phyloP scores from a whole-genome alignment of 768 basidiomycete genomes.

The Rhizopogon vulgaris region DNA sequence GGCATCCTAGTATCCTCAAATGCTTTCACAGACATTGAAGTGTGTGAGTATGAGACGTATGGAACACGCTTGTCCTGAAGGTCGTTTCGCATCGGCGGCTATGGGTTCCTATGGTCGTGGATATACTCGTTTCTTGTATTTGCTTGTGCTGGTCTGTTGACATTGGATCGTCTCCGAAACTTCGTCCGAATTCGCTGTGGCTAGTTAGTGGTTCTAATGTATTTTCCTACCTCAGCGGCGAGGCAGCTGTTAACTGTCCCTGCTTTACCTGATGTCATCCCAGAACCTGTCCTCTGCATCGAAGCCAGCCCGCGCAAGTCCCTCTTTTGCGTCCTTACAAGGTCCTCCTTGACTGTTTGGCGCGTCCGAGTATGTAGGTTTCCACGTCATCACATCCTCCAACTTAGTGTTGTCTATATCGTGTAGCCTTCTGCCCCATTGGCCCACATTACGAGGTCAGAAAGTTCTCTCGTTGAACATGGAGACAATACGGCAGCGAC shows the following conservation, averaged over 20 bases:
- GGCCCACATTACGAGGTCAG: slow-evolving; percentile 70
- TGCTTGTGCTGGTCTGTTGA: neutral
- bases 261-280: slow-evolving; percentile 54
- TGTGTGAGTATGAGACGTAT: slow-evolving; percentile 2
- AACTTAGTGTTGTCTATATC: slow-evolving; percentile 1
- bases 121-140: neutral
- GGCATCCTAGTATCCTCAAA: slow-evolving; percentile 17
- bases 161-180: neutral
- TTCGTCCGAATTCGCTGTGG: neutral
- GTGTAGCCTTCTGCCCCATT: slow-evolving; percentile 63
- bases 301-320: slow-evolving; percentile 66
- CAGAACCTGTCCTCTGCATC: slow-evolving; percentile 53
- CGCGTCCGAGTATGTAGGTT: slow-evolving; percentile 60
- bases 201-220: slow-evolving; percentile 42
- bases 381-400: neutral
- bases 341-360: slow-evolving; percentile 71
- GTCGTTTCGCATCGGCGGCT: slow-evolving; percentile 8
- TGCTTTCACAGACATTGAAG: slow-evolving; percentile 1
- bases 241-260: slow-evolving; percentile 66
- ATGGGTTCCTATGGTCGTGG: neutral
- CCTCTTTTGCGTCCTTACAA: slow-evolving; percentile 75
- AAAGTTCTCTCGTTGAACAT: slow-evolving; percentile 72
- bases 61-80: neutral
- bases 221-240: slow-evolving; percentile 80
- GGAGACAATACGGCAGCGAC: slow-evolving; percentile 70